Evolutionary conservation across 257 asterid species (phyloP), one percentile per base, ranked within the genome.

Genomic region (Solanum stenotomum): DNA sequence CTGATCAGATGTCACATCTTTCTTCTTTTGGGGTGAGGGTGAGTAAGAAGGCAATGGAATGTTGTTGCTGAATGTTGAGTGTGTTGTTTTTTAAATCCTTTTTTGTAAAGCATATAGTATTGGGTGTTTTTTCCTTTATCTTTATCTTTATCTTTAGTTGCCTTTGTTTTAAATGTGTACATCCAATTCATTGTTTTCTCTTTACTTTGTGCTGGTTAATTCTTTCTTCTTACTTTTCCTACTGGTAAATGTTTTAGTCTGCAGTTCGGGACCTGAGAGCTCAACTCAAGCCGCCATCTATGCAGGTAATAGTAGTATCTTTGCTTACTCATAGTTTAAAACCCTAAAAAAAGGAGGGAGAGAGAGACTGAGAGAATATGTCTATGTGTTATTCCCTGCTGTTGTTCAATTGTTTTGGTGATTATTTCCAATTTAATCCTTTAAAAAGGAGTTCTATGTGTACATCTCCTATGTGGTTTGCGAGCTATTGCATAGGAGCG

Each of bases 211-310:
- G 85, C 68, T 81, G 85, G 27, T 81, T 42, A 82, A 82, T 34
- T 46, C 88, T 56, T 29, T 74, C 34, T 87, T 61, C 90, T 87
- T 25, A 87, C 78, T 75, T 13, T 90, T 84, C 29, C 59, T 78
- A 49, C 40, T 86, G 35, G 27, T 86, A 16, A 52, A 71, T 46
- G 67, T 23, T 74, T 34, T 95, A 97, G 99, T 92, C 98, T 90
- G 96, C 99, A 77, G 95, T 97, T 74, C 96, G 98, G 84, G 99
- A 97, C 87, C 92, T 94, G 92, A 96, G 99, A 94, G 93, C 95
- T 88, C 99, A 97, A 94, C 95, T 96, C 77, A 97, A 96, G 92
- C 99, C 99, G 35, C 98, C 98, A 49, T 97, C 99, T n/a, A 93
- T 97, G 96, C 99, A 97, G 99, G 99, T 97, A 92, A 67, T 59